Conservation (phyloP, 345 rosid species). For the Ailanthus altissimus region DNA sequence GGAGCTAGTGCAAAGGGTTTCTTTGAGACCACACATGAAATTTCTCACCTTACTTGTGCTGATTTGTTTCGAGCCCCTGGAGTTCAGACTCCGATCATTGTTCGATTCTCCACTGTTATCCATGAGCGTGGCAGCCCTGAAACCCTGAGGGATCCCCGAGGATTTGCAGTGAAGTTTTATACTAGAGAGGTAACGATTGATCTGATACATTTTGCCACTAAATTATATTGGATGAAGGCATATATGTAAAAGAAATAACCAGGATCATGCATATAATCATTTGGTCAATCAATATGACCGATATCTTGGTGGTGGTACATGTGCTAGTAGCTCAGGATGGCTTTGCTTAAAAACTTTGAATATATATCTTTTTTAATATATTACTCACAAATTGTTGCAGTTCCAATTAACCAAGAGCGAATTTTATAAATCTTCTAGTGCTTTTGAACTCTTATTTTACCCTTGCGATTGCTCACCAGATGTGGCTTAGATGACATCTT, state of each 20-base stretch:
- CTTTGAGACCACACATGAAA: constrained; percentile 94
- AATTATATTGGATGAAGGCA: background rate
- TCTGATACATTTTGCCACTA: background rate
- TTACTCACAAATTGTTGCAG: too few relatives aligned
- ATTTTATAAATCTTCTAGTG: background rate
- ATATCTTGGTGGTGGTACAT: too few relatives aligned
- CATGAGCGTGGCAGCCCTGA: constrained; percentile 99
- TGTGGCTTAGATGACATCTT: background rate
- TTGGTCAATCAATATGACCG: background rate
- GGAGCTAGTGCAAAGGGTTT: constrained; percentile 99
- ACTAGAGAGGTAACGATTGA: constrained; percentile 76
- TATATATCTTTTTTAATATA: too few relatives aligned
- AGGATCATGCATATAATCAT: background rate
- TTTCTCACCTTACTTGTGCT: constrained; percentile 77
- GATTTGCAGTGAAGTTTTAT: constrained; percentile 97
- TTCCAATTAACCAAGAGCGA: background rate
- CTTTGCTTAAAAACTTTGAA: too few relatives aligned
- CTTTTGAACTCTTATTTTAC: background rate
- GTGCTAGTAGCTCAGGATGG: too few relatives aligned
- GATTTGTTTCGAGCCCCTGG: constrained; percentile 95
- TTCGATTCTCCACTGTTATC: constrained; percentile 95
- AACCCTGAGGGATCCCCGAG: constrained; percentile 93
- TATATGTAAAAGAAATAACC: background rate
- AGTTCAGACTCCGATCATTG: constrained; percentile 90
- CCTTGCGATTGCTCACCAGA: background rate